phyloP scores from a whole-genome alignment of 352 stramenopile genomes.

The Phytophthora pinifolia region DNA sequence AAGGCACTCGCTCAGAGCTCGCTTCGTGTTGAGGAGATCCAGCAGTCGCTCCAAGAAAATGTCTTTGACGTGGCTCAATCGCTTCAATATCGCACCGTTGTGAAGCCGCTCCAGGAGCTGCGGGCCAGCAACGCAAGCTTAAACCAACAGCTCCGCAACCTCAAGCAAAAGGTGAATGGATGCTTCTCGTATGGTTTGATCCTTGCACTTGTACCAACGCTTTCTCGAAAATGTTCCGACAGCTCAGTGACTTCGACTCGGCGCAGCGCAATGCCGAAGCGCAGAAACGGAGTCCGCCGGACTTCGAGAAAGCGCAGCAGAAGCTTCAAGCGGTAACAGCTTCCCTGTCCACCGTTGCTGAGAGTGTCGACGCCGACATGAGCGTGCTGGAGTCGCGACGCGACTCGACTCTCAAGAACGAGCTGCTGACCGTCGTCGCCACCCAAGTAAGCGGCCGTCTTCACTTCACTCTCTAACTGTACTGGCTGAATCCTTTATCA shows the following conservation, averaged over 20 bases:
- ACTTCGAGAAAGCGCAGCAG: constrained; percentile 73
- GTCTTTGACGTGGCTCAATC: constrained; percentile 46
- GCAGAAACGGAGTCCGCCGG: constrained; percentile 57
- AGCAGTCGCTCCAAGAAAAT: constrained; percentile 54
- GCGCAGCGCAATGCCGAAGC: constrained; percentile 62
- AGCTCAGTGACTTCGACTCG: constrained; percentile 77
- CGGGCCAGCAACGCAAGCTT: constrained; percentile 37
- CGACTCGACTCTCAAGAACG: constrained; percentile 72
- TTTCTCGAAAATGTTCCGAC: not conserved
- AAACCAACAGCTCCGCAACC: constrained; percentile 45
- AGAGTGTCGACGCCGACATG: constrained; percentile 67
- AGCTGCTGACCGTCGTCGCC: constrained; percentile 72
- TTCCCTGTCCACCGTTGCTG: constrained; percentile 50
- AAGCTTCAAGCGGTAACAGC: constrained; percentile 48
- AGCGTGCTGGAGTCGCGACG: constrained; percentile 60
- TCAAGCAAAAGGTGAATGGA: constrained; percentile 48
- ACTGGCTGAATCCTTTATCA: not conserved
- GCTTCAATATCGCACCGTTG: constrained; percentile 44
- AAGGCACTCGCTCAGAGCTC: constrained; percentile 52
- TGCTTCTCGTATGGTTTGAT: not conserved
- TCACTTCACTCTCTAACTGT: not conserved
- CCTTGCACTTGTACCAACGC: not conserved
- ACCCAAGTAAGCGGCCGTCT: constrained; percentile 38
- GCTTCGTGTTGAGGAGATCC: constrained; percentile 57
- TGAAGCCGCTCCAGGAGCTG: constrained; percentile 47